phyloP scores from a whole-genome alignment of 1,139 yeast genomes.

The Taphrina betulina region DNA sequence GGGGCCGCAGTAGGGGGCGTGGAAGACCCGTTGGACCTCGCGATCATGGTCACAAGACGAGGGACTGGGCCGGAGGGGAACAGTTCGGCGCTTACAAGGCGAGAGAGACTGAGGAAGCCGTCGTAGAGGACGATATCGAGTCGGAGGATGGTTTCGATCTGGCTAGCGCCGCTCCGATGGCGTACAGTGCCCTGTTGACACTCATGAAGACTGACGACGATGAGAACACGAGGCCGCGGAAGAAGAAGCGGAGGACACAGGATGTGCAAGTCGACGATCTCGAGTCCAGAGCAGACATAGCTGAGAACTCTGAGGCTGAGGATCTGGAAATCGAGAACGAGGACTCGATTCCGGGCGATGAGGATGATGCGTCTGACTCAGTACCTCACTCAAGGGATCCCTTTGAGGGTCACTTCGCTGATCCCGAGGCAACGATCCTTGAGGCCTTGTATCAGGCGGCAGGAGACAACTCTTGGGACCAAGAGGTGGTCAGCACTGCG shows the following conservation, averaged over 20 bases:
- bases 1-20: slow-evolving; percentile 59
- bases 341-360: slow-evolving; percentile 45
- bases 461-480: neutral
- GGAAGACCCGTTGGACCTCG: slow-evolving; percentile 48
- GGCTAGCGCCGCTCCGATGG: slow-evolving; percentile 45
- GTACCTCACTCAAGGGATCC: slow-evolving; percentile 50
- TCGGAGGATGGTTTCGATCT: slow-evolving; percentile 39
- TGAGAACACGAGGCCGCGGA: slow-evolving; percentile 35
- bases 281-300: slow-evolving; percentile 36
- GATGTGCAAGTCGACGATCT: slow-evolving; percentile 39
- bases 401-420: slow-evolving; percentile 72
- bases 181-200: slow-evolving; percentile 75
- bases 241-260: slow-evolving; percentile 41
- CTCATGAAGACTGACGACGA: slow-evolving; percentile 50
- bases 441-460: slow-evolving; percentile 38
- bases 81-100: slow-evolving; percentile 36
- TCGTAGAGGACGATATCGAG: slow-evolving; percentile 39
- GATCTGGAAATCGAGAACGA: slow-evolving; percentile 43
- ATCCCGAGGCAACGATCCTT: slow-evolving; percentile 51
- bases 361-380: slow-evolving; percentile 42
- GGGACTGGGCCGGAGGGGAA: slow-evolving; percentile 21
- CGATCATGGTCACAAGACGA: slow-evolving; percentile 33
- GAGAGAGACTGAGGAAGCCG: slow-evolving; percentile 37
- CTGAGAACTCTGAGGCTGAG: slow-evolving; percentile 38
- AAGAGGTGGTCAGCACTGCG: neutral